A percentile compares a stretch with the other conserved stretches of the same genome.
Conservation (phyloP, 2,329 filamentous ascomycete genomes). For the Fusarium solani-melongenae region DNA sequence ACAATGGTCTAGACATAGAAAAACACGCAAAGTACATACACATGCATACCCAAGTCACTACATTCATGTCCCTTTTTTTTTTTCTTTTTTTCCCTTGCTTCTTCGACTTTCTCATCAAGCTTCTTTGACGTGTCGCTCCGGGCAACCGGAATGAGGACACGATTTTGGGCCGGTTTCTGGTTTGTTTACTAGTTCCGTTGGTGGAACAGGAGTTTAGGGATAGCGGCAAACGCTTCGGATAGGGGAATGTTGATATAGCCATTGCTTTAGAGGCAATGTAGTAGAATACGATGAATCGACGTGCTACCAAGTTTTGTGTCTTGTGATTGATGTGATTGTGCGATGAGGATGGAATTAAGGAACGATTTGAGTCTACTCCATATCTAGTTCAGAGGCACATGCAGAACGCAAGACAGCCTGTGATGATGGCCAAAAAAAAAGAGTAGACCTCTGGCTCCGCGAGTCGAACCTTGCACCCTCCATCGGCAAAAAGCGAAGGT, state of each 20-base stretch:
- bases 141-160: background rate
- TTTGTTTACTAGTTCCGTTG: conserved; percentile 30
- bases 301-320: background rate
- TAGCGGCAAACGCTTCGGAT: conserved; percentile 26
- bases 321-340: background rate
- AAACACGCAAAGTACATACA: conserved; percentile 1
- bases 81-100: background rate
- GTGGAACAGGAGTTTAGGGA: conserved; percentile 32
- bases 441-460: background rate
- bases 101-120: background rate
- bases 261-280: conserved; percentile 13
- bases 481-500: background rate
- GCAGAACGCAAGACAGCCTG: background rate
- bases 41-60: conserved; percentile 10
- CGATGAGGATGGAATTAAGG: background rate
- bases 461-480: background rate
- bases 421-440: background rate
- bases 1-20: background rate
- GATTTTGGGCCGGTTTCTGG: conserved; percentile 30
- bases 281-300: conserved; percentile 29
- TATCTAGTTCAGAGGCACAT: background rate
- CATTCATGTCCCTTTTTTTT: background rate
- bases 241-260: conserved; percentile 4
- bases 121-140: background rate
- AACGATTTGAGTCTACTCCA: background rate